Evolutionary conservation across 2,329 filamentous ascomycete genomes (phyloP), one percentile per base, ranked within the genome.

Genomic region (Aspergillus quadricinctus): DNA sequence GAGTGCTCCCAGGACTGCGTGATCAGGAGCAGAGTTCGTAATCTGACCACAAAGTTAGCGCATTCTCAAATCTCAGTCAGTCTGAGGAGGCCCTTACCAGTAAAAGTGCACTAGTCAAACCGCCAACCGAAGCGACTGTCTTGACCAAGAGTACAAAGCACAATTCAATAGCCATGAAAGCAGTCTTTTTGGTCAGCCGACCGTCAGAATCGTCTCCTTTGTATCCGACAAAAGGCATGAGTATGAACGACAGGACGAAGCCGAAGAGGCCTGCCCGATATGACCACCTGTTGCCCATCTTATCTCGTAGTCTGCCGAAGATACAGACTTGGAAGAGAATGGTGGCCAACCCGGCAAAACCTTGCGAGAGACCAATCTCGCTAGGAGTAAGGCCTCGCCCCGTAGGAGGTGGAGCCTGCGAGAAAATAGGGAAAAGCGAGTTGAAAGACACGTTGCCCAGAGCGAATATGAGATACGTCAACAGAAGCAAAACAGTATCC

Each of bases 401-500:
- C 0, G 87, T 87, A 0, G 94, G 94, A 0, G 86, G 80, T 0
- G 82, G 74, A 0, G 88, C 86, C 54, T 92, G 87, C 0, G 88
- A 90, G 66, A 97, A 99, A 53, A 97, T 93, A 0, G 94, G 94
- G 66, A 95, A 99, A 0, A 99, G 79, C 19, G 90, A 93, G 74
- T 96, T 97, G 81, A 92, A 99, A 3, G 91, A 92, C 62, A 97
- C 91, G 72, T 97, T 97, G 58, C 89, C 87, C 4, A 99, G 81
- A 67, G 97, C 92, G 69, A 97, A 99, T 50, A 97, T 88, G 46
- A 97, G 83, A 68, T 96, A 97, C 0, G 92, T 95, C 52, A 84
- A 72, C 5, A 99, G 82, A 0, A 99, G 82, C 2, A 95, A 78
- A 11, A 97, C 72, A 0, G 92, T 96, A 57, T 94, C 92, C 56